Base-by-base conservation (phyloP, 2,329 filamentous ascomycete genomes). In the Rutstroemia sp. region DNA sequence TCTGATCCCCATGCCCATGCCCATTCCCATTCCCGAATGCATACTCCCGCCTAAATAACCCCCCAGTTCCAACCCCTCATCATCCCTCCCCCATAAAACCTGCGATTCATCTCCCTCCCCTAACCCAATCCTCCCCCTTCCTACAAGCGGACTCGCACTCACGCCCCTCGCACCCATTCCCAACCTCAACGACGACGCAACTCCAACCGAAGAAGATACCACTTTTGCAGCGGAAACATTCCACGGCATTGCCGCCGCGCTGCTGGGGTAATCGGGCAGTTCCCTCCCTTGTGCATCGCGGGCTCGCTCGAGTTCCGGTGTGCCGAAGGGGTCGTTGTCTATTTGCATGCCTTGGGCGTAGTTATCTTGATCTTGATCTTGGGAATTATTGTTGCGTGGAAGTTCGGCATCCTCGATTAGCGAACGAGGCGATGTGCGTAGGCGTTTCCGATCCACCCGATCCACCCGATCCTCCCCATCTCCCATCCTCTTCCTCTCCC, bases 181-280 rank as follows among this genome's bases (percentile, higher is more conserved):
- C 38, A 44, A 27, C 41, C 52, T 45, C 37, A 48, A 41, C n/a
- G 38, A 19, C 49, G 38, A 27, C 1, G 25, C 21, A 25, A 38
- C 42, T 6, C 23, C 23, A 23, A 61, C 21, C 18, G 62, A 59
- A 18, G 55, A 58, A 49, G 64, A 63, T 4, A 59, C 49, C 53
- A 74, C 41, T 46, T 66, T 65, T 4, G 77, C 66, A 2, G 79
- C 76, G 7, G 76, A 80, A 46, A 79, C 72, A 61, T 88, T 88
- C 85, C 85, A 88, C 10, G 85, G 85, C 77, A 88, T 83, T 42
- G 59, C 34, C n/a, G 78, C 73, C n/a, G 78, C 73, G 4, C 79
- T 81, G 23, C 81, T 81, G 27, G 80, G 79, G 53, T 85, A 80
- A 58, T 95, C 87, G 4, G 82, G 81, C 53, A 94, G 78, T 7